phyloP scores from a whole-genome alignment of 306 rosid species.

The Casuarina glauca region DNA sequence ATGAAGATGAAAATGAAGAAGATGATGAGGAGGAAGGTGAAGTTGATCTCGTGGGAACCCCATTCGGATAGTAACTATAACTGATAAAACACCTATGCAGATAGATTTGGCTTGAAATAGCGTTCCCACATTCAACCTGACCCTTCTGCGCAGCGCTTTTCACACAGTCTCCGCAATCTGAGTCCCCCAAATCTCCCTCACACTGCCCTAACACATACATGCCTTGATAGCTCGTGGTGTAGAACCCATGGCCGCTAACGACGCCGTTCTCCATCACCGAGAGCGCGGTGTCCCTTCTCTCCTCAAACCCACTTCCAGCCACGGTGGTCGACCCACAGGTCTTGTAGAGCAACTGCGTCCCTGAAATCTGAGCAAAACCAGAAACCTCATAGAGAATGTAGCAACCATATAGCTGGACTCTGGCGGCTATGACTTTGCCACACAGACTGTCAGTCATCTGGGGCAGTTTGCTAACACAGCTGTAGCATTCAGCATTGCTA shows the following conservation, averaged over 20 bases:
- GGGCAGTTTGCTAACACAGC: constrained; percentile 77
- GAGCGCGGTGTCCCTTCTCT: constrained; percentile 78
- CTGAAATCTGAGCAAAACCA: constrained; percentile 83
- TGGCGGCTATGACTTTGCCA: constrained; percentile 73
- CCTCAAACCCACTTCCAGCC: constrained; percentile 78
- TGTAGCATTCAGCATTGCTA: constrained; percentile 65
- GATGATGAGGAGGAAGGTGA: constrained; percentile 46
- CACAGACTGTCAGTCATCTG: constrained; percentile 55
- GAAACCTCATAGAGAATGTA: constrained; percentile 74
- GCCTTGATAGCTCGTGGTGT: constrained; percentile 64
- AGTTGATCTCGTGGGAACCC: constrained; percentile 73
- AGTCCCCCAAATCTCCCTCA: constrained; percentile 86
- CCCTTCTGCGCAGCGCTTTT: constrained; percentile 77
- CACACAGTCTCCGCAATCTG: constrained; percentile 84
- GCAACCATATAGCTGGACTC: constrained; percentile 85
- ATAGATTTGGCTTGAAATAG: constrained; percentile 83
- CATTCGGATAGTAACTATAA: constrained; percentile 81
- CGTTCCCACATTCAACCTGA: constrained; percentile 82
- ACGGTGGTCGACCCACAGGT: constrained; percentile 64
- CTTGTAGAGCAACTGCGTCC: constrained; percentile 77
- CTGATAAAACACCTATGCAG: constrained; percentile 85
- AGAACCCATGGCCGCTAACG: constrained; percentile 75
- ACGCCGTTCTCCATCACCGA: constrained; percentile 78
- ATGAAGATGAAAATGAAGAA: constrained; percentile 45
- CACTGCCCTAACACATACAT: constrained; percentile 86